Evolutionary conservation across 2,329 filamentous ascomycete genomes (phyloP), one percentile per base, ranked within the genome.

Genomic region (Diaporthe destruens): DNA sequence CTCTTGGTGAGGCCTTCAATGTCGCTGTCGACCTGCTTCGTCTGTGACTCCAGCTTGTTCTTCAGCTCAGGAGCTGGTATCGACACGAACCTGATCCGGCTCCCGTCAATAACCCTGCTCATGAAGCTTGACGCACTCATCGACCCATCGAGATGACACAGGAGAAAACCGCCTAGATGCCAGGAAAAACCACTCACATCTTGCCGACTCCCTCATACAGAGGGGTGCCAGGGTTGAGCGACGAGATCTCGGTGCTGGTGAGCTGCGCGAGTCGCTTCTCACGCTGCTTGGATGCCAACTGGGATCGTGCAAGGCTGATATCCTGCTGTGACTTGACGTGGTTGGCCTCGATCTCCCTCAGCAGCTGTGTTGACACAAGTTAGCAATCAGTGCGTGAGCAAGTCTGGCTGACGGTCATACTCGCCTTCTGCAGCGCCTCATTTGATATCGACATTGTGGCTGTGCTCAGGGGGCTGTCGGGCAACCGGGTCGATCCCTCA

Each of bases 201-300:
- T 98, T 99, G 67, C 96, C 96, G 14, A 98, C 93, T 7, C 96
- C 96, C 84, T 98, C 96, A 79, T 98, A 99, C 36, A 98, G 90
- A 42, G 92, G 92, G 0, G 94, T 96, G 61, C 92, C 89, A 23
- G 88, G 81, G 5, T 95, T 92, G 74, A 99, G 84, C 8, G 90
- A 88, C n/a, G 90, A 89, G 65, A 98, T 87, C 83, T 99, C 96
- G 75, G 89, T 94, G 47, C 92, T 89, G 2, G 96, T 98, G 76
- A 99, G 86, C 82, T 97, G 93, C 54, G 97, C 88, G 84, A 98
- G 91, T 56, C 96, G 94, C 80, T 93, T 91, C 81, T 98, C 96
- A 72, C 95, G 91, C 82, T 96, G 94, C 84, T 97, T 98, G 74
- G 91, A 87, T 9, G 91, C 89, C 77, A 98, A 93, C 82, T 98